Evolutionary conservation across 2,329 filamentous ascomycete species (phyloP).

Genomic region (Hortaea werneckii): DNA sequence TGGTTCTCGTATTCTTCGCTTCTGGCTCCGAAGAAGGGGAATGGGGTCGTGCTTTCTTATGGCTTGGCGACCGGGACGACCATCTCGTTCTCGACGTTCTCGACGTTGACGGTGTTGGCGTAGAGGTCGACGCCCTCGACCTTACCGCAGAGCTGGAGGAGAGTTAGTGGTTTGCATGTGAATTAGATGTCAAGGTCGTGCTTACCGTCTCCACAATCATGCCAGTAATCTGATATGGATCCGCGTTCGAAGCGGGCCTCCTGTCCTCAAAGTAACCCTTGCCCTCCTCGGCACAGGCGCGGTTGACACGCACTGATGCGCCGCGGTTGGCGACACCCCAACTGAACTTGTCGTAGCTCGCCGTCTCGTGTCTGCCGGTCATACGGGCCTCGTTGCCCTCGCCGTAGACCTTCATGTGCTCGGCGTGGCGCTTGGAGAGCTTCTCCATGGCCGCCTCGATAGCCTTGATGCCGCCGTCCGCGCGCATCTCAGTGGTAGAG

Average conservation of each 20-base stretch:
- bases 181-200: background rate
- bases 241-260: constrained; percentile 65
- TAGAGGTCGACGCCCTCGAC: constrained; percentile 39
- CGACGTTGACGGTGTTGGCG: constrained; percentile 28
- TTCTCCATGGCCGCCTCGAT: constrained; percentile 68
- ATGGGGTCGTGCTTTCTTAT: constrained; percentile 5
- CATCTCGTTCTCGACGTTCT: constrained; percentile 27
- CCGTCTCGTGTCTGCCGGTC: constrained; percentile 90
- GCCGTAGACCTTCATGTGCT: constrained; percentile 78
- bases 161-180: constrained; percentile 2
- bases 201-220: constrained; percentile 62
- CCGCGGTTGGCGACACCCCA: constrained; percentile 95
- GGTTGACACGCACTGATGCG: constrained; percentile 84
- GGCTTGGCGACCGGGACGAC: constrained; percentile 23
- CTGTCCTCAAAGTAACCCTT: constrained; percentile 84
- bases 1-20: no score
- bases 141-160: constrained; percentile 35
- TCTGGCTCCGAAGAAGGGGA: no score
- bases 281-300: constrained; percentile 73
- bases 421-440: constrained; percentile 39
- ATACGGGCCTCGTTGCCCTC: constrained; percentile 93
- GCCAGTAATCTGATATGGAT: constrained; percentile 76
- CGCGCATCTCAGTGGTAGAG: constrained; percentile 78
- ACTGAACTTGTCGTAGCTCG: constrained; percentile 82
- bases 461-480: constrained; percentile 86